These are phyloP conservation scores for Yamadazyma songkhlaensis DNA, from an alignment of 1,139 yeast genomes.

Conservation along the genomic window DNA sequence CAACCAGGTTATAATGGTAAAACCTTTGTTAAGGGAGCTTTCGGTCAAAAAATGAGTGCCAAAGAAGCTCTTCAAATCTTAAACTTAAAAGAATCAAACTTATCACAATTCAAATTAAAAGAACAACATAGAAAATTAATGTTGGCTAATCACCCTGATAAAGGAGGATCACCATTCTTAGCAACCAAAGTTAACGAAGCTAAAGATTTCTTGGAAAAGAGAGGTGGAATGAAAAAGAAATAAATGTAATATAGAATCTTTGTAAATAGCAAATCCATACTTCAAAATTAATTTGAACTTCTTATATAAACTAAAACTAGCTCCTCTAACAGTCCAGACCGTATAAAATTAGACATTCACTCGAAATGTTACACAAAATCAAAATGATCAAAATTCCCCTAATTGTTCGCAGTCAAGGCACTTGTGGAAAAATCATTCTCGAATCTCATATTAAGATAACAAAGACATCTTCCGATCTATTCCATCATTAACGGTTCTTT, in stretches of 20 bases:
- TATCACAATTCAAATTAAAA: constrained; percentile 75
- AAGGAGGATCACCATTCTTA: constrained; percentile 92
- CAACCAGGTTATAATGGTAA: constrained; percentile 74
- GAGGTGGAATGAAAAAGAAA: constrained; percentile 58
- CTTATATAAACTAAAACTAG: no score
- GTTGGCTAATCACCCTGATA: constrained; percentile 97
- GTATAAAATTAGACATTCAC: no score
- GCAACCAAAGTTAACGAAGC: constrained; percentile 98
- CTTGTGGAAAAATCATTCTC: no score
- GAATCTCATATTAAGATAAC: neutral
- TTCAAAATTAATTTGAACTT: no score
- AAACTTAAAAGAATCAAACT: constrained; percentile 74
- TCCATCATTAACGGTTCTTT: neutral
- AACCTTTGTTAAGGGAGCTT: constrained; percentile 80
- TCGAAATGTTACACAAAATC: no score
- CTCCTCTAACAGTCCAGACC: no score
- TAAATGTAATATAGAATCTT: constrained; percentile 12
- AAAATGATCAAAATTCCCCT: no score
- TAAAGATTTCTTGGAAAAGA: constrained; percentile 85
- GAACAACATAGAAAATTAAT: constrained; percentile 84
- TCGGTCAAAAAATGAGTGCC: constrained; percentile 85
- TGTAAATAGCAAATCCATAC: constrained; percentile 1
- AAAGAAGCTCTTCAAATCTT: constrained; percentile 89
- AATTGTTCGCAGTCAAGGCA: neutral
- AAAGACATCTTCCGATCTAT: neutral